Conservation (phyloP, 148 eudicot genomes). For the Fagopyrum homotropicum region DNA sequence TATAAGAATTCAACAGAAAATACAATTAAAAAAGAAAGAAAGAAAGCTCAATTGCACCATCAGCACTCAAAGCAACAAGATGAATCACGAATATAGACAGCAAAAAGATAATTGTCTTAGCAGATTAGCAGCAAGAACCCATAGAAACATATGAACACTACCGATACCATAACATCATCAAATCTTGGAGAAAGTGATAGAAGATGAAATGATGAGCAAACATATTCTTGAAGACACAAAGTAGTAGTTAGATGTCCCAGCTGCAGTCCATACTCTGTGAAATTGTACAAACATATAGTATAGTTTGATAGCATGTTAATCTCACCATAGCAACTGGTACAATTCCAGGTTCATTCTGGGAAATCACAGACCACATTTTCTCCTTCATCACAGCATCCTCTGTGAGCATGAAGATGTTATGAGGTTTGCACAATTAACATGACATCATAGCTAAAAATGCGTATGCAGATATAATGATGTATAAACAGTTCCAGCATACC, state of each 20-base stretch:
- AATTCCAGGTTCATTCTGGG: conserved; percentile 79
- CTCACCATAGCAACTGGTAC: conserved; percentile 75
- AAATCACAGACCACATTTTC: conserved; percentile 78
- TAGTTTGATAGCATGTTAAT: not conserved
- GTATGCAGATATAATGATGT: not conserved
- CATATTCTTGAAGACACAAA: not conserved
- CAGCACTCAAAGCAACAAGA: not conserved
- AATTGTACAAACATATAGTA: not conserved
- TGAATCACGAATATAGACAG: not conserved
- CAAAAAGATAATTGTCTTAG: not conserved
- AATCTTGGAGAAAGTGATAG: not conserved
- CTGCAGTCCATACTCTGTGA: not conserved
- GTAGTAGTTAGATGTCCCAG: not conserved
- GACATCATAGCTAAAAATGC: not conserved
- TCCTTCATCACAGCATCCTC: conserved; percentile 79
- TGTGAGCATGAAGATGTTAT: conserved; percentile 17
- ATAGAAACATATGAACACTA: not conserved
- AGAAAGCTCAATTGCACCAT: not conserved
- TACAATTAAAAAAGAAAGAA: not conserved
- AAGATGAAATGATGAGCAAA: not conserved
- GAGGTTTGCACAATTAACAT: conserved; percentile 6
- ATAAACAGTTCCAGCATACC: conserved; percentile 32
- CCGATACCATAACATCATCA: not conserved
- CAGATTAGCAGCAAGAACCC: not conserved
- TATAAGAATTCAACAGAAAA: not conserved